Evolutionary conservation across 2,329 filamentous ascomycete genomes (phyloP).

Genomic region (Colletotrichum melonis): DNA sequence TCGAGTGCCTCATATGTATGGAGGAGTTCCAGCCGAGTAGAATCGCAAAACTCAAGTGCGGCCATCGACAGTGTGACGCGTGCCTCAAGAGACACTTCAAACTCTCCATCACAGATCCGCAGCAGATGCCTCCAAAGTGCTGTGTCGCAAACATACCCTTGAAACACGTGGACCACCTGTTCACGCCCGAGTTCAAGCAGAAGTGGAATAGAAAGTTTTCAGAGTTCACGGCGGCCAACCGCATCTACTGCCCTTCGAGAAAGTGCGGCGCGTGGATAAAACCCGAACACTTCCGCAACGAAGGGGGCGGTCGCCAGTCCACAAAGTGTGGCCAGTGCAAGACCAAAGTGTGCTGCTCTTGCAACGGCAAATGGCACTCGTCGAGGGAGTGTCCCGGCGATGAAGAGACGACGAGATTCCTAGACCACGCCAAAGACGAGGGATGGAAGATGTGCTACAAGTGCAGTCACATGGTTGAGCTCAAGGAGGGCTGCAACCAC

Average conservation of each 20-base stretch:
- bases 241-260: constrained; percentile 80
- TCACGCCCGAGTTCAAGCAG: constrained; percentile 79
- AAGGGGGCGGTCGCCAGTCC: constrained; percentile 69
- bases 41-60: constrained; percentile 79
- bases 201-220: constrained; percentile 84
- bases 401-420: constrained; percentile 71
- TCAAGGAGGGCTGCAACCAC: constrained; percentile 87
- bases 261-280: constrained; percentile 85
- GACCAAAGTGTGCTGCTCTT: constrained; percentile 79
- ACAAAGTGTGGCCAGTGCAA: constrained; percentile 79
- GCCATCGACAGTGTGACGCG: constrained; percentile 82
- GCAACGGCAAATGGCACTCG: constrained; percentile 80
- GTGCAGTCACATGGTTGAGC: constrained; percentile 80
- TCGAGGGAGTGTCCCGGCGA: constrained; percentile 77
- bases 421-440: constrained; percentile 72
- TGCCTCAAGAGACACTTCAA: constrained; percentile 82
- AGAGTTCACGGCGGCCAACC: constrained; percentile 79
- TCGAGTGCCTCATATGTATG: constrained; percentile 79
- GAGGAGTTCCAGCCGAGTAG: constrained; percentile 73
- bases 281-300: constrained; percentile 72
- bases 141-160: constrained; percentile 81
- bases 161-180: constrained; percentile 80
- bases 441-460: constrained; percentile 82
- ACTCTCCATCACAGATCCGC: constrained; percentile 79
- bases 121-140: constrained; percentile 87